These are phyloP conservation scores for Boletus tomentosulus DNA, from an alignment of 768 basidiomycete genomes.

Conservation along the genomic window DNA sequence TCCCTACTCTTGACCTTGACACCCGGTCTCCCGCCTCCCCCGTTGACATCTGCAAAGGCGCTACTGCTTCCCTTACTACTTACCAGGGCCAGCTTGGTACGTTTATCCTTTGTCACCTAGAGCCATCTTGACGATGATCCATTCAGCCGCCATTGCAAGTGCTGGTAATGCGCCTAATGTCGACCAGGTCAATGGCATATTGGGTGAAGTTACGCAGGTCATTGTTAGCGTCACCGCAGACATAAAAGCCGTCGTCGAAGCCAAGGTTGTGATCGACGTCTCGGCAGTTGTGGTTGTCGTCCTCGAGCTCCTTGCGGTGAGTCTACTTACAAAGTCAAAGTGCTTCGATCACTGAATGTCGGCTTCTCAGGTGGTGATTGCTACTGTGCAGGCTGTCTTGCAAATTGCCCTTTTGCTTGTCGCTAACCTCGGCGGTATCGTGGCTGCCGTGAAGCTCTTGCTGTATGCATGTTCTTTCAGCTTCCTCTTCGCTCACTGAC, in stretches of 20 bases:
- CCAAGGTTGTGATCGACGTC: background rate
- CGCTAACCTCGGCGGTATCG: too few relatives aligned
- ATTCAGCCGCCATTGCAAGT: background rate
- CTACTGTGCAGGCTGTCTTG: too few relatives aligned
- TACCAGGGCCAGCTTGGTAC: constrained; percentile 1
- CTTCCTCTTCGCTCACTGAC: too few relatives aligned
- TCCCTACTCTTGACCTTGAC: background rate
- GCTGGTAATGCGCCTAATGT: background rate
- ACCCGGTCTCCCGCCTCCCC: background rate
- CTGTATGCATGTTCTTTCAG: too few relatives aligned
- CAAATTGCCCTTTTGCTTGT: too few relatives aligned
- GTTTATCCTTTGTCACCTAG: background rate
- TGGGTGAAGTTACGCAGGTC: background rate
- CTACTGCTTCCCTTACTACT: background rate
- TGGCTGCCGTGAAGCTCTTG: too few relatives aligned
- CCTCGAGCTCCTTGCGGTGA: background rate
- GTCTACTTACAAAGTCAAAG: background rate
- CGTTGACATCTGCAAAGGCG: background rate
- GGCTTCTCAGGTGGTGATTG: too few relatives aligned
- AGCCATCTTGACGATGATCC: background rate
- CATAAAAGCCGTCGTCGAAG: background rate
- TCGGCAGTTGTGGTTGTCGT: background rate
- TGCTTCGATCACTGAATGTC: too few relatives aligned
- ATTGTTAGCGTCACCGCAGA: background rate
- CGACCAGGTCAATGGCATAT: background rate